phyloP scores from a whole-genome alignment of 306 rosid genomes.

The Cicer yamashitae region DNA sequence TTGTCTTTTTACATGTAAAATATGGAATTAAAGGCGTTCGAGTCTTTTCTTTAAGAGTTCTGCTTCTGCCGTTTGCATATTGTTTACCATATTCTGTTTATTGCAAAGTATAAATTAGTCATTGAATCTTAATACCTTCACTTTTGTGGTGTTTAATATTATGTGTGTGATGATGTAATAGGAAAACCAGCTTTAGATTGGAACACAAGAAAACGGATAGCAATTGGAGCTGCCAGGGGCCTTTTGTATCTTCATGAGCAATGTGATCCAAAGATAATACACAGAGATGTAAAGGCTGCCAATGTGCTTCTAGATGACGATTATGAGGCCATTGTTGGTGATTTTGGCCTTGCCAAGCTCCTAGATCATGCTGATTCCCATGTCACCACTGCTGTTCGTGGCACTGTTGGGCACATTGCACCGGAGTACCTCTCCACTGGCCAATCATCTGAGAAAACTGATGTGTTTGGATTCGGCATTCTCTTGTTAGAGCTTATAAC shows the following conservation, averaged over 20 bases:
- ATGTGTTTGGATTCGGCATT: conserved; percentile 94
- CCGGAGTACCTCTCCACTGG: conserved; percentile 99
- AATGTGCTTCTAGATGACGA: conserved; percentile 91
- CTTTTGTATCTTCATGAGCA: conserved; percentile 94
- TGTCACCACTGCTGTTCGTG: conserved; percentile 98
- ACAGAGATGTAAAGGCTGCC: conserved; percentile 98
- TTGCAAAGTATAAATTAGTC: conserved; percentile 11
- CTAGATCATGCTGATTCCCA: conserved; percentile 96
- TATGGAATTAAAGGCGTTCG: background rate
- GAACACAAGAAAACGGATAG: conserved; percentile 93
- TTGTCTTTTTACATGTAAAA: background rate
- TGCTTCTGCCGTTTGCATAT: background rate
- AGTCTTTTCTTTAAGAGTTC: background rate
- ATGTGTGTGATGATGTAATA: conserved; percentile 45
- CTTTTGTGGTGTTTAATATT: conserved; percentile 4
- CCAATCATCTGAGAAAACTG: conserved; percentile 98
- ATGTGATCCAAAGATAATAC: conserved; percentile 97
- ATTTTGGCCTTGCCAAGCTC: conserved; percentile 98
- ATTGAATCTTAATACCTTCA: background rate
- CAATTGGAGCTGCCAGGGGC: conserved; percentile 97
- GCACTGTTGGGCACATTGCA: conserved; percentile 98
- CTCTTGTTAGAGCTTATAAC: conserved; percentile 94
- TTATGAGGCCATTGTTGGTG: conserved; percentile 90
- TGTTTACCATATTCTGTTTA: conserved; percentile 4
- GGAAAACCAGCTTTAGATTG: conserved; percentile 95